Evolutionary conservation across 345 rosid species (phyloP), one percentile per base, ranked within the genome.

Genomic region (Noccaea bulbosa): DNA sequence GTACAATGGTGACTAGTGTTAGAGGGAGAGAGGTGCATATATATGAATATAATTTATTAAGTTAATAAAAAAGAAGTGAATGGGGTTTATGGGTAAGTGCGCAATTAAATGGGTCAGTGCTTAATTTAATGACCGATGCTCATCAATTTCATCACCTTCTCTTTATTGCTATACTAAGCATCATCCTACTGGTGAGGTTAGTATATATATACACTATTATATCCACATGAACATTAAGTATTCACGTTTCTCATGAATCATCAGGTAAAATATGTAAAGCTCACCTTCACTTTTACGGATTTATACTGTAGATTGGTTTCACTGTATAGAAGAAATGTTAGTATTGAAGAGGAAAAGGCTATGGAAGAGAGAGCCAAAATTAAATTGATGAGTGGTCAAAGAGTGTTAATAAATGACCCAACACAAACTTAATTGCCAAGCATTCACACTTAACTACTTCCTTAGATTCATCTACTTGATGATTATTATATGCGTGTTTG

Each of bases 91-190:
- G 69, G 78, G 74, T 67, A 74, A 74, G 73, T 37, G 73, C 58
- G 50, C 69, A 74, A 61, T 68, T 74, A 74, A 74, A 68, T 74
- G 74, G 73, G 63, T 61, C 78, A 74, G 57, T 68, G 78, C 73
- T 74, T 74, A 53, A 45, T 74, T 74, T 74, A 68, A 68, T 61
- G 78, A 67, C 45, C 73, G 57, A 74, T 68, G 64, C 69, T 67
- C 78, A 74, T 74, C 63, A 68, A 74, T 74, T 74, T 74, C 69
- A 74, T 11, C 78, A 74, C 63, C 61, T 68, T 74, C 56, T 67
- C 73, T 74, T 74, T 74, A 74, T 74, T 74, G 73, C 69, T 74
- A 67, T 61, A 27, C 44, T 61, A 74, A 74, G 78, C 73, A 68
- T 74, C 78, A 68, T 74, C 78, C 73, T 52, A 52, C 69, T 66